Evolutionary conservation across 192 early-diverging fungal species (phyloP).

Genomic region (Linnemannia hyalina): DNA sequence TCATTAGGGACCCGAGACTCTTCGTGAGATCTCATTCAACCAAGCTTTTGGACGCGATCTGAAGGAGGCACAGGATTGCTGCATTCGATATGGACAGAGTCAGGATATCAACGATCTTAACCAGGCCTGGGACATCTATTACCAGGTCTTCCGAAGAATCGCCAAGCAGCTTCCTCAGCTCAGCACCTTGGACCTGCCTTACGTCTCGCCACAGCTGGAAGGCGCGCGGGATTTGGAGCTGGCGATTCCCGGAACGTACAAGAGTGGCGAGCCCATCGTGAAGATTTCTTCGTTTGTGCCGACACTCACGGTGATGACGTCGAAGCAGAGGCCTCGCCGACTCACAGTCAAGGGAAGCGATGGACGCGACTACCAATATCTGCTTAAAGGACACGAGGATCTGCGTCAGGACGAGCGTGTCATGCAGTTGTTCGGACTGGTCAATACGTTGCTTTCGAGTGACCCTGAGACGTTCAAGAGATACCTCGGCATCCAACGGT

Average conservation of each 20-base stretch:
- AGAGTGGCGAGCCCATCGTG: constrained; percentile 88
- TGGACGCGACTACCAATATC: constrained; percentile 89
- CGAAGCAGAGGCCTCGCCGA: constrained; percentile 93
- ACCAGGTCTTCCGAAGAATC: constrained; percentile 84
- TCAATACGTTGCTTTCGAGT: constrained; percentile 87
- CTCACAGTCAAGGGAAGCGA: constrained; percentile 90
- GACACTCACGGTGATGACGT: constrained; percentile 85
- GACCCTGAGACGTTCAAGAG: constrained; percentile 92
- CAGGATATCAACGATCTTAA: constrained; percentile 87
- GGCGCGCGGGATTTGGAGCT: constrained; percentile 88
- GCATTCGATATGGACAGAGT: constrained; percentile 80
- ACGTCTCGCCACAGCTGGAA: constrained; percentile 90
- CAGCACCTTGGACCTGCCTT: constrained; percentile 87
- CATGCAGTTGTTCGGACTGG: constrained; percentile 98
- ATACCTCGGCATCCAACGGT: constrained; percentile 91
- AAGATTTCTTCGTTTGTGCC: constrained; percentile 89
- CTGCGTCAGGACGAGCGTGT: constrained; percentile 98
- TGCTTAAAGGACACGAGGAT: constrained; percentile 98
- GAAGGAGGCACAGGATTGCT: constrained; percentile 88
- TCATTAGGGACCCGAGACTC: constrained; percentile 84
- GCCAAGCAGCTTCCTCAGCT: constrained; percentile 85
- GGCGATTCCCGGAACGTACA: constrained; percentile 90
- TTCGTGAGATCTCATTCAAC: constrained; percentile 91
- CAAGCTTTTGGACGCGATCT: constrained; percentile 91
- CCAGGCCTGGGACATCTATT: constrained; percentile 96